Evolutionary conservation across 495 filamentous ascomycete genomes (phyloP).

Genomic region (Penicillium steckii): DNA sequence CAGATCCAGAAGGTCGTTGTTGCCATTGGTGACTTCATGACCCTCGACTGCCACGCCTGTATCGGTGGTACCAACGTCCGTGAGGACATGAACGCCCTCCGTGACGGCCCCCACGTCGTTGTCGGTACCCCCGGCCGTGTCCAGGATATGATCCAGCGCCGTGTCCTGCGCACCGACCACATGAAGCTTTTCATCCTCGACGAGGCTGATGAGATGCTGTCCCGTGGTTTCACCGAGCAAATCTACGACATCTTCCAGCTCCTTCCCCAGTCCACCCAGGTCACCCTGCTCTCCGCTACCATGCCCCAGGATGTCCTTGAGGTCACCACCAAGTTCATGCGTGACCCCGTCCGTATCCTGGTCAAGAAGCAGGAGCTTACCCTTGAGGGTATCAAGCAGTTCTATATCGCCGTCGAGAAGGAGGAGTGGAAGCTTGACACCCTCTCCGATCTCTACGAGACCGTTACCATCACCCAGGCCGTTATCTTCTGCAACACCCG

Average conservation of each 20-base stretch:
- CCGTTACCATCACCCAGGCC: constrained; percentile 97
- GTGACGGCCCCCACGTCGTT: constrained; percentile 94
- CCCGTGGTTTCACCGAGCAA: constrained; percentile 96
- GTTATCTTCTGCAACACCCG: constrained; percentile 99
- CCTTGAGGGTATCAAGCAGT: constrained; percentile 99
- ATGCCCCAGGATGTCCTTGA: constrained; percentile 99
- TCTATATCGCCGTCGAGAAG: constrained; percentile 99
- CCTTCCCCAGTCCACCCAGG: constrained; percentile 95
- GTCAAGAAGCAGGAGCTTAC: constrained; percentile 99
- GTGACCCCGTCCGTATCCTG: constrained; percentile 95
- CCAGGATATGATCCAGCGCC: constrained; percentile 97
- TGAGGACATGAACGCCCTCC: constrained; percentile 95
- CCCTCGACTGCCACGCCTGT: constrained; percentile 97
- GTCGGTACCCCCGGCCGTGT: constrained; percentile 97
- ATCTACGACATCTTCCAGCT: constrained; percentile 99
- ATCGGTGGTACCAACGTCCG: constrained; percentile 98
- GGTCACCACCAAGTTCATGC: constrained; percentile 99
- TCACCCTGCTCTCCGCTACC: constrained; percentile 94
- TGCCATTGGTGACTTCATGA: constrained; percentile 99
- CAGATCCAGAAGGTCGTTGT: constrained; percentile 99
- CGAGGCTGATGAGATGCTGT: constrained; percentile 98
- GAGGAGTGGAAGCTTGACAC: constrained; percentile 99
- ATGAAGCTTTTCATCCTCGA: constrained; percentile 99
- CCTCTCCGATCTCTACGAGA: constrained; percentile 97
- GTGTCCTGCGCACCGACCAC: constrained; percentile 85